Percentiles rank a stretch among this genome's conserved stretches.
phyloP scores from a whole-genome alignment of 768 basidiomycete genomes.

The Suillus americanus region DNA sequence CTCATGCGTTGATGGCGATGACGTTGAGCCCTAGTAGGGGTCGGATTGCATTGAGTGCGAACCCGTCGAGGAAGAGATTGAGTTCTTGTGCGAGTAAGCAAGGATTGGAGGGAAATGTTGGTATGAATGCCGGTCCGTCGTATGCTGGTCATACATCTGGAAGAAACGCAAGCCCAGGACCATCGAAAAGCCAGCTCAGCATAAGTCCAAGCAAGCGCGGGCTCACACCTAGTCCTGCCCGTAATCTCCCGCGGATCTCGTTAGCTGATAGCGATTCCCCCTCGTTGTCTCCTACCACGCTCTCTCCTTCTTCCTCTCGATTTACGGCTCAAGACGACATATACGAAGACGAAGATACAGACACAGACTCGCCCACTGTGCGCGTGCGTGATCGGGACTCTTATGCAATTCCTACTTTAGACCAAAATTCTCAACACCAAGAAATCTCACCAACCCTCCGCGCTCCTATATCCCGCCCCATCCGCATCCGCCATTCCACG shows the following conservation, averaged over 20 bases:
- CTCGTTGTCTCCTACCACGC: neutral
- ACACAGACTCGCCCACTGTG: neutral
- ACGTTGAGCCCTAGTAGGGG: conserved; percentile 20
- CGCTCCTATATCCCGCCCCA: conserved; percentile 15
- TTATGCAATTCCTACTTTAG: neutral
- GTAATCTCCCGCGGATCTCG: conserved; percentile 23
- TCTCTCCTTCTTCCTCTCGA: conserved; percentile 3
- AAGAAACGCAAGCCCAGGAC: conserved; percentile 19
- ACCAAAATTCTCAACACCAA: neutral
- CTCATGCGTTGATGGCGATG: conserved; percentile 42
- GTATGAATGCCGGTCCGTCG: neutral
- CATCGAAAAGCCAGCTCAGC: conserved; percentile 19
- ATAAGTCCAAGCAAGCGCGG: neutral
- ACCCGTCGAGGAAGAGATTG: conserved; percentile 1
- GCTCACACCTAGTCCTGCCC: conserved; percentile 15
- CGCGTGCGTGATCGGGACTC: neutral
- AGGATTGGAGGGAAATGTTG: neutral
- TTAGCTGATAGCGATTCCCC: conserved; percentile 11
- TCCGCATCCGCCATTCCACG: conserved; percentile 33
- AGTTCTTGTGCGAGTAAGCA: neutral
- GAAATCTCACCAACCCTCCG: neutral
- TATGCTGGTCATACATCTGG: neutral
- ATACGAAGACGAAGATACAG: neutral
- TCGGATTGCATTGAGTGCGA: neutral
- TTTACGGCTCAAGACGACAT: neutral